A percentile compares a stretch with the other conserved stretches of the same genome.
phyloP scores from a whole-genome alignment of 257 asterid species.

The Schizonepeta tenuifolia region DNA sequence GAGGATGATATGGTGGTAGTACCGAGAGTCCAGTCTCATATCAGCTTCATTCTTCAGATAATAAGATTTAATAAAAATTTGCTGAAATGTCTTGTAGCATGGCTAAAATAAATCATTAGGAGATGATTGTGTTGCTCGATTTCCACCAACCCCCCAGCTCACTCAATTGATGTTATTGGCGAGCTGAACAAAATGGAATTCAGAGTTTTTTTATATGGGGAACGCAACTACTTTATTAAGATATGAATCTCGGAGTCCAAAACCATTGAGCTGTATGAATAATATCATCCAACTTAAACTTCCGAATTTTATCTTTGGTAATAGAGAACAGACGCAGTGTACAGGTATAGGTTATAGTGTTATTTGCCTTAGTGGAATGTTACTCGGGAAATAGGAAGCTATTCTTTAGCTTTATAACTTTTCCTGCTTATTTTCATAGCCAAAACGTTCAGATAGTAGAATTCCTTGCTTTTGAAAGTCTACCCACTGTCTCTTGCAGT shows the following conservation, averaged over 20 bases:
- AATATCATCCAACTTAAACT: background rate
- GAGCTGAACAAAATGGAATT: too few species aligned
- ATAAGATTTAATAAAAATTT: background rate
- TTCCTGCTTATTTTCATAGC: constrained; percentile 26
- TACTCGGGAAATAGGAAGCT: constrained; percentile 12
- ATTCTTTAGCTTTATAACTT: constrained; percentile 7
- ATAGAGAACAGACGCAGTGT: background rate
- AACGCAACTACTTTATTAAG: constrained; percentile 15
- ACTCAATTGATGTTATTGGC: too few species aligned
- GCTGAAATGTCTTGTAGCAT: background rate
- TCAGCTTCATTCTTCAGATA: background rate
- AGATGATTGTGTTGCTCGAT: too few species aligned
- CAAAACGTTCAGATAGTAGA: background rate
- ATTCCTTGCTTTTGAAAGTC: constrained; percentile 11
- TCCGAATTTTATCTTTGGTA: background rate
- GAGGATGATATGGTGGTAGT: background rate
- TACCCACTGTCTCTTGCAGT: constrained; percentile 50
- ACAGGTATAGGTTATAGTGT: background rate
- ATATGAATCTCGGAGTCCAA: too few species aligned
- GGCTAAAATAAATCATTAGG: background rate
- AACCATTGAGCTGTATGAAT: too few species aligned
- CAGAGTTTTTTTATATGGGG: too few species aligned
- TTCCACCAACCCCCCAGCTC: too few species aligned
- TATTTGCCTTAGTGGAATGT: constrained; percentile 6
- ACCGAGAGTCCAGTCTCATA: background rate